phyloP scores from a whole-genome alignment of 1,284 basidiomycete genomes.

The Ustilago trichophora region DNA sequence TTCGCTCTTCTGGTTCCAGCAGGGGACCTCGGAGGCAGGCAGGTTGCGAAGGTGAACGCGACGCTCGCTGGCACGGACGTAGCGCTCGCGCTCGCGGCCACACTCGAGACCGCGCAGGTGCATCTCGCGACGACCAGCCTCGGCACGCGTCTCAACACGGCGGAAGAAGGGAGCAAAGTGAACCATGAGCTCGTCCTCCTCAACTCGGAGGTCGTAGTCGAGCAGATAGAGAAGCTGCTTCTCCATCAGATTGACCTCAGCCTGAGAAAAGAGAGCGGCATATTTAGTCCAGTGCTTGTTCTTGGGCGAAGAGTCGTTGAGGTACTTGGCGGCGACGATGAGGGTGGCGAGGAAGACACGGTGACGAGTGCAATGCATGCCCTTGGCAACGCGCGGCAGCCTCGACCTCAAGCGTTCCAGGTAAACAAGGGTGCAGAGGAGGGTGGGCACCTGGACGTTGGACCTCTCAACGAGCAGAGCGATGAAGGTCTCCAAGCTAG shows the following conservation, averaged over 20 bases:
- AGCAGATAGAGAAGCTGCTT: conserved; percentile 73
- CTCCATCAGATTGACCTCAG: conserved; percentile 91
- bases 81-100: conserved; percentile 63
- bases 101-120: conserved; percentile 62
- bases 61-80: conserved; percentile 61
- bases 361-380: conserved; percentile 90
- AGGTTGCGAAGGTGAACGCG: conserved; percentile 60
- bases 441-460: conserved; percentile 89
- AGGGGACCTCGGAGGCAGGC: conserved; percentile 61
- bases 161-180: conserved; percentile 66
- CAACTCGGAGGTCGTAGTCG: conserved; percentile 66
- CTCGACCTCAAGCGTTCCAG: conserved; percentile 84
- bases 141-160: conserved; percentile 58
- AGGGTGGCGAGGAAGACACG: conserved; percentile 94
- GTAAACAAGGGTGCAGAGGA: conserved; percentile 91
- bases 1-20: conserved; percentile 59
- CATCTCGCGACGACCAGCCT: conserved; percentile 65
- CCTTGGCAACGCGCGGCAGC: conserved; percentile 84
- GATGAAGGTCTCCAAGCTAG: conserved; percentile 87
- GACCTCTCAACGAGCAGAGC: conserved; percentile 81
- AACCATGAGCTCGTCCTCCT: conserved; percentile 64
- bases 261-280: conserved; percentile 74
- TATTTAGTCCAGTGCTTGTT: conserved; percentile 81
- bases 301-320: conserved; percentile 88
- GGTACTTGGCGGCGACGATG: conserved; percentile 95